A percentile compares a stretch with the other conserved stretches of the same genome.
Evolutionary conservation across 2,329 filamentous ascomycete genomes (phyloP).

Genomic region (Fusarium guadeloupense): DNA sequence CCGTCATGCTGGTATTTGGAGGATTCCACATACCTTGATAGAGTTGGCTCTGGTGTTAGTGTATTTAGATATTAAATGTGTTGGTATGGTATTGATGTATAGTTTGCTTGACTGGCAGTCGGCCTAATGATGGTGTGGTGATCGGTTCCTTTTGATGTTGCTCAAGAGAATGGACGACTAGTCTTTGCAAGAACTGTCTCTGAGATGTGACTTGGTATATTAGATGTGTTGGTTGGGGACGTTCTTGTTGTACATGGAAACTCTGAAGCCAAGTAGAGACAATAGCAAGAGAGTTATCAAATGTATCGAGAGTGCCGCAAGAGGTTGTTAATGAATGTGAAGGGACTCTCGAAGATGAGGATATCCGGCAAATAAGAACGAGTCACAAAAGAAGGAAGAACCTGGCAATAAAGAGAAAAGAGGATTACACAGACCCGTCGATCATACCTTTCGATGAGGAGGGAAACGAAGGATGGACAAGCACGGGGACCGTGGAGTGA

Average conservation of each 20-base stretch:
- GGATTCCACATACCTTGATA: constrained; percentile 40
- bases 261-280: constrained; percentile 34
- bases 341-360: constrained; percentile 50
- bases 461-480: constrained; percentile 48
- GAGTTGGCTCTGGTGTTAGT: constrained; percentile 25
- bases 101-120: constrained; percentile 40
- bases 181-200: constrained; percentile 49
- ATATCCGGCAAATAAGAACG: constrained; percentile 55
- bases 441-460: constrained; percentile 55
- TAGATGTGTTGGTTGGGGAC: constrained; percentile 42
- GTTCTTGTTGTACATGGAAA: constrained; percentile 46
- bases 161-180: constrained; percentile 56
- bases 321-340: constrained; percentile 53
- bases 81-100: constrained; percentile 37
- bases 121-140: constrained; percentile 41
- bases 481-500: constrained; percentile 57
- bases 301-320: constrained; percentile 37
- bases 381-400: constrained; percentile 61
- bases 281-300: constrained; percentile 34
- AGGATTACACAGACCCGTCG: constrained; percentile 58
- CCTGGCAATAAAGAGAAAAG: constrained; percentile 57
- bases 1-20: constrained; percentile 20
- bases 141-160: constrained; percentile 38
- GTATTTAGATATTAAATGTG: constrained; percentile 42
- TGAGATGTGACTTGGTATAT: constrained; percentile 42